Percentiles rank a stretch among this genome's conserved stretches.
These are phyloP conservation scores for Fusarium temperatum DNA, from an alignment of 2,329 filamentous ascomycete species.

Conservation along the genomic window DNA sequence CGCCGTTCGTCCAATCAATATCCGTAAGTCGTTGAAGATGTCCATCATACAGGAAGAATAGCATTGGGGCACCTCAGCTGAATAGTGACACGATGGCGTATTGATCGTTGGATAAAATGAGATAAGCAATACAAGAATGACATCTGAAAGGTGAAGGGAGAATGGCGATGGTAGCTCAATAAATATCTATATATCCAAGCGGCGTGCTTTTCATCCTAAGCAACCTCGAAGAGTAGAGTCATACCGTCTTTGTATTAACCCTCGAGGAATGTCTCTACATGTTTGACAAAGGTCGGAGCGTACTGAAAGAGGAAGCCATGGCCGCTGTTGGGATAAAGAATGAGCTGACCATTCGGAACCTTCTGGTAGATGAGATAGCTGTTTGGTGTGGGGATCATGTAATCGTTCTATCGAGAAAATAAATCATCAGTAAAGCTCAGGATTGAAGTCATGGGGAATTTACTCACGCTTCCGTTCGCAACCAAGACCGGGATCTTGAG, in stretches of 20 bases:
- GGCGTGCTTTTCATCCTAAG: rapidly evolving
- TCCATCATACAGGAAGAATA: background rate
- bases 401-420: background rate
- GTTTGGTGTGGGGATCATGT: slow-evolving; percentile 12
- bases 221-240: rapidly evolving
- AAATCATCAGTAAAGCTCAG: rapidly evolving
- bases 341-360: background rate
- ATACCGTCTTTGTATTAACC: rapidly evolving
- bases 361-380: slow-evolving; percentile 2
- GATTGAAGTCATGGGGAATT: rapidly evolving
- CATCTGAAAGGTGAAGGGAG: rapidly evolving
- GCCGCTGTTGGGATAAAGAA: slow-evolving; percentile 6
- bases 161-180: background rate
- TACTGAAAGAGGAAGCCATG: slow-evolving; percentile 15
- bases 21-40: slow-evolving; percentile 1
- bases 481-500: background rate
- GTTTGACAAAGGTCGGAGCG: background rate
- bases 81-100: rapidly evolving
- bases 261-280: background rate
- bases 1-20: background rate
- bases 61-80: rapidly evolving
- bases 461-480: background rate
- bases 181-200: background rate
- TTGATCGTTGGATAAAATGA: rapidly evolving
- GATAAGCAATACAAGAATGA: background rate